These are phyloP conservation scores for Juncus effusus DNA, from an alignment of 176 grass and related monocot genomes.

Conservation along the genomic window DNA sequence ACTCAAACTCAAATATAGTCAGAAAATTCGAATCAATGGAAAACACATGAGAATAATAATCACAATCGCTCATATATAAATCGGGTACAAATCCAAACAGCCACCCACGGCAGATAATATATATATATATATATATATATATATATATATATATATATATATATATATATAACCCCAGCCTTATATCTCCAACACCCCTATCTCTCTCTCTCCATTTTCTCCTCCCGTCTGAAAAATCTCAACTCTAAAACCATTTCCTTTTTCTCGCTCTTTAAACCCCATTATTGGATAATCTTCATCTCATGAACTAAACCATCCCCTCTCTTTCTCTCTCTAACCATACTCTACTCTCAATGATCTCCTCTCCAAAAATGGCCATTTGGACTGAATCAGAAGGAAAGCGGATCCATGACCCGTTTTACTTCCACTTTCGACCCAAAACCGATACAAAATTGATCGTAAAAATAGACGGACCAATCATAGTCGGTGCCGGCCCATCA, in stretches of 20 bases:
- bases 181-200: not conserved
- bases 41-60: too few species aligned
- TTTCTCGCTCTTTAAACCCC: not conserved
- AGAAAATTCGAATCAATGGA: too few species aligned
- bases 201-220: not conserved
- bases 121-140: too few species aligned
- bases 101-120: too few species aligned
- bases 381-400: constrained; percentile 44
- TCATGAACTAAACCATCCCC: not conserved
- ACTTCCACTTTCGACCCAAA: not conserved
- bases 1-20: too few species aligned
- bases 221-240: not conserved
- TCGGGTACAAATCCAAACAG: too few species aligned
- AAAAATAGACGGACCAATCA: constrained; percentile 37
- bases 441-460: not conserved
- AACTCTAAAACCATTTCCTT: not conserved
- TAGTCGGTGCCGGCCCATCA: constrained; percentile 66
- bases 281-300: constrained; percentile 11
- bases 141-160: too few species aligned
- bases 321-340: not conserved
- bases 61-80: too few species aligned
- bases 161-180: too few species aligned
- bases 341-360: not conserved
- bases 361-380: constrained; percentile 12
- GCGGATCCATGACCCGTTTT: constrained; percentile 50